phyloP scores from a whole-genome alignment of 345 rosid species.

The Gossypium sturtianum region DNA sequence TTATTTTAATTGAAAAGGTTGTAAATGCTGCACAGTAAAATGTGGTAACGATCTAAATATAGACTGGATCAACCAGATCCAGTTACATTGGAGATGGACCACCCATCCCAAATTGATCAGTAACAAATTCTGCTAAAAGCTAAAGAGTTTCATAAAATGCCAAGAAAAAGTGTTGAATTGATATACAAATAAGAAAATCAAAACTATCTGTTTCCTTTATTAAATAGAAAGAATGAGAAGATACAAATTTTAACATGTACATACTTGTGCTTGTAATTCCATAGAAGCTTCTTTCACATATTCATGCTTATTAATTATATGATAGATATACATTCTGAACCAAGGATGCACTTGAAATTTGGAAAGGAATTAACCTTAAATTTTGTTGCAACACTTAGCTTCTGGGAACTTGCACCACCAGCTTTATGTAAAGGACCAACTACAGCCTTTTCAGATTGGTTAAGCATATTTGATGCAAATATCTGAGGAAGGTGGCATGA shows the following conservation, averaged over 20 bases:
- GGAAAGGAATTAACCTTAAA: constrained; percentile 59
- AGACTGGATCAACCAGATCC: not conserved
- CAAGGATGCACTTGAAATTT: not conserved
- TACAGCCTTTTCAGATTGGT: constrained; percentile 70
- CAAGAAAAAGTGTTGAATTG: not conserved
- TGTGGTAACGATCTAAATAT: not conserved
- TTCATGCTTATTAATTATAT: not conserved
- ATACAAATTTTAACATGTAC: not conserved
- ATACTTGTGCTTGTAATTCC: not conserved
- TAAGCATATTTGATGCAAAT: constrained; percentile 86
- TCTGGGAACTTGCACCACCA: constrained; percentile 95
- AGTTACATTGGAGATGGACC: not conserved
- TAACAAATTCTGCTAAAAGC: not conserved
- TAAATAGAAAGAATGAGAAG: not conserved
- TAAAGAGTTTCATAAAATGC: not conserved
- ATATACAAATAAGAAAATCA: not conserved
- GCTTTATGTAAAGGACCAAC: constrained; percentile 81
- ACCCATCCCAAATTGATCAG: not conserved
- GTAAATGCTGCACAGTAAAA: not conserved
- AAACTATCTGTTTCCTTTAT: not conserved
- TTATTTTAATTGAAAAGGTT: not conserved
- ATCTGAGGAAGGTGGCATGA: constrained; percentile 80
- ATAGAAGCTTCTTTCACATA: constrained; percentile 11
- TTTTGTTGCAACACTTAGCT: constrained; percentile 85
- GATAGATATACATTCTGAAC: not conserved